Evolutionary conservation across 2,329 filamentous ascomycete genomes (phyloP), one percentile per base, ranked within the genome.

Genomic region (Hirsutella rhossiliensis): DNA sequence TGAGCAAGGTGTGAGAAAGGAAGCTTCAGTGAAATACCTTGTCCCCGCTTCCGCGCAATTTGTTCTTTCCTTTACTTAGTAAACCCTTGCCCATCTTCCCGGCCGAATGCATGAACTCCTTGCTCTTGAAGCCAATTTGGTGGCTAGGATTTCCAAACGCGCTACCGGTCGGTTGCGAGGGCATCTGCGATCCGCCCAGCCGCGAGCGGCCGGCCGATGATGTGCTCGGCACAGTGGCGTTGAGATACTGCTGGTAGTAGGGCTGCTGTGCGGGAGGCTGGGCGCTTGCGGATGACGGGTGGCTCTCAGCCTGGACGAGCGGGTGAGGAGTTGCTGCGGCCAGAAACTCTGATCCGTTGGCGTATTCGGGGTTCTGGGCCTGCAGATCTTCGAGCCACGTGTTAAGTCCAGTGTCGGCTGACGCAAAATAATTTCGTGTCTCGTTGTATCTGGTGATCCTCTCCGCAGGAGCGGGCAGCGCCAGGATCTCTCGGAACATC

Each of bases 61-160:
- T 90, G 66, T 77, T 90, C 67, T 85, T 90, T 53, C 89, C 87
- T 67, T 94, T 94, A 52, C 84, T 87, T 62, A 96, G 82, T 50
- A 96, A 65, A 43, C 89, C 90, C 68, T 95, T 95, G 41, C 89
- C 88, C 46, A 87, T 87, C 59, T 87, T 88, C 43, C 87, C 87
- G 44, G 89, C 89, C 19, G 83, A 82, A 51, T 92, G 85, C 58
- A 96, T 73, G 27, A 96, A 68, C 55, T 94, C 88, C 67, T 95
- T 96, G 60, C 89, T 82, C 68, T 89, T 90, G 34, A 81, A 76
- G 53, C 87, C 84, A 60, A 89, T 77, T 56, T 84, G 78, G 50
- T 75, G 70, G 48, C 74, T 65, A 41, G 76, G 76, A 46, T 72
- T 67, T 37, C 70, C 71, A 51, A 77, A 72, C 31, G 67, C 62